Base-by-base conservation (phyloP, 2,329 filamentous ascomycete genomes). In the Fusarium sp. region DNA sequence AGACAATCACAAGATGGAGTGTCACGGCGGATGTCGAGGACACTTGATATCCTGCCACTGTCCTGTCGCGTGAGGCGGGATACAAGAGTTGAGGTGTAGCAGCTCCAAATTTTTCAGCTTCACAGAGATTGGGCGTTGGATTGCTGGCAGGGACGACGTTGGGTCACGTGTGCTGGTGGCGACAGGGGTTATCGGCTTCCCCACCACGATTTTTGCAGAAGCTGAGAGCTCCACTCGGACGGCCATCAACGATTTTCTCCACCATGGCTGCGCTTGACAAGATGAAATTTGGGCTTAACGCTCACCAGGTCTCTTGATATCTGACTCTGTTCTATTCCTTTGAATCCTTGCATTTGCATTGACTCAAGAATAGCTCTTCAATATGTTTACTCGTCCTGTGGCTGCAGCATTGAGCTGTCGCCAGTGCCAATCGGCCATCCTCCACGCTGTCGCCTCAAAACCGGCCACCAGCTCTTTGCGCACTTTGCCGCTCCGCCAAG, bases 331-430 rank as follows among this genome's bases (percentile, higher is more conserved):
- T 16, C 44, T 47, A 27, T 43, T 18, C 34, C 40, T 36, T 57
- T 40, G 10, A 53, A 31, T 27, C 43, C 9, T 54, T 31, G 23
- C 23, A 36, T 31, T 28, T 18, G 16, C 15, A 31, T n/a, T 40
- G 30, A 28, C 23, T n/a, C 15, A 23, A 28, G 16, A 48, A n/a
- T 18, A 12, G 27, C 27, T 18, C 2, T 3, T 28, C 60, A 56
- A 66, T 4, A 81, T 80, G 78, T 73, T 80, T 50, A 54, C 73
- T 31, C 78, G 79, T 28, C 77, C 79, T 23, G 68, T 70, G 7
- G 56, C 75, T 46, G 69, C 77, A 37, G 71, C 74, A 57, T 59
- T 80, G 37, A 70, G 70, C 53, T 81, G 79, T 31, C 75, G 74
- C 15, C 72, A 75, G 27, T 81, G 79, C 37, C 76, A 78, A 60